Evolutionary conservation across 2,329 filamentous ascomycete genomes (phyloP).

Genomic region (Xylaria sp.): DNA sequence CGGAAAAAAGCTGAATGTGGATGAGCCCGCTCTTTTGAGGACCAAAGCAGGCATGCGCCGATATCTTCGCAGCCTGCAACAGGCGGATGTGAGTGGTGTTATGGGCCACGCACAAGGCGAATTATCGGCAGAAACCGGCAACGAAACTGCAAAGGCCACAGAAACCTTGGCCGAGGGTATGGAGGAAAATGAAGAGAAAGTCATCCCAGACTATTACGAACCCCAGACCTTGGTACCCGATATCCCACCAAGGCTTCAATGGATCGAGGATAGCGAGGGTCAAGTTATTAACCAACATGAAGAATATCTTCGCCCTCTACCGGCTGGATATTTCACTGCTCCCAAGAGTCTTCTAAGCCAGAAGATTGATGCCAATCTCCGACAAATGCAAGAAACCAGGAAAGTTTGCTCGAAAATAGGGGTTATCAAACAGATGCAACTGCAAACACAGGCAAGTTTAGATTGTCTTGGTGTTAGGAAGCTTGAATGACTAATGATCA

Average conservation of each 20-base stretch:
- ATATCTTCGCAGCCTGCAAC: conserved; percentile 80
- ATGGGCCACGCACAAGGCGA: conserved; percentile 47
- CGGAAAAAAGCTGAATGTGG: conserved; percentile 80
- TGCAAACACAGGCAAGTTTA: conserved; percentile 82
- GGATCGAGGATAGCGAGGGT: conserved; percentile 89
- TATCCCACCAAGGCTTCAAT: conserved; percentile 76
- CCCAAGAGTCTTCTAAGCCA: conserved; percentile 75
- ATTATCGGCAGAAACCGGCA: conserved; percentile 53
- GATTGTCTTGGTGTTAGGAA: conserved; percentile 1
- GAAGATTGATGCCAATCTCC: conserved; percentile 88
- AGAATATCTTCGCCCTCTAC: conserved; percentile 80
- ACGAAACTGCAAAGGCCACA: conserved; percentile 56
- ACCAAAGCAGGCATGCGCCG: conserved; percentile 88
- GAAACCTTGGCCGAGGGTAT: conserved; percentile 95
- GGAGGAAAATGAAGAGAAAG: conserved; percentile 81
- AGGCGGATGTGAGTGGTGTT: conserved; percentile 60
- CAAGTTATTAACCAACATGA: conserved; percentile 87
- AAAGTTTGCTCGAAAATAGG: conserved; percentile 96
- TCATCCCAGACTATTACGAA: conserved; percentile 95
- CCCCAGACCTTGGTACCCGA: conserved; percentile 85
- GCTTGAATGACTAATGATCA: conserved; percentile 33
- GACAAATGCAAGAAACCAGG: conserved; percentile 94
- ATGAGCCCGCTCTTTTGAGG: conserved; percentile 85
- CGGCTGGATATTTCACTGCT: conserved; percentile 74
- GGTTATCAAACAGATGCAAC: conserved; percentile 99